Conservation (phyloP, 306 rosid genomes). For the Gillenia trifoliata region DNA sequence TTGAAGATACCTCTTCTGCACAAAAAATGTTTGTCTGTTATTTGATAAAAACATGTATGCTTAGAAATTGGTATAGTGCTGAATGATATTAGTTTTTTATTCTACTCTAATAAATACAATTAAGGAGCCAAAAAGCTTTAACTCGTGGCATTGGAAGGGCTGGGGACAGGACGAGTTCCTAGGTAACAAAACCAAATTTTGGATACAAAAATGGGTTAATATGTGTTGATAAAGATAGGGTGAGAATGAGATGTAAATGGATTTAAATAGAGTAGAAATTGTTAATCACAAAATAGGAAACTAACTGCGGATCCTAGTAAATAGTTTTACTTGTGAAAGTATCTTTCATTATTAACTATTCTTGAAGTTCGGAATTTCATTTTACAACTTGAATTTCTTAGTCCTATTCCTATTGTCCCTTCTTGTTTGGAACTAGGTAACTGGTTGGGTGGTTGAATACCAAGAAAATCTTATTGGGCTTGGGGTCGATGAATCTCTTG, state of each 20-base stretch:
- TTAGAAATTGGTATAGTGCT: neutral
- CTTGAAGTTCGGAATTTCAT: neutral
- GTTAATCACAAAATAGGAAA: neutral
- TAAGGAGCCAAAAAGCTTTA: neutral
- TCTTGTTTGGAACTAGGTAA: conserved; percentile 51
- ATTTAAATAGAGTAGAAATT: neutral
- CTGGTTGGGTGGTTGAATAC: conserved; percentile 98
- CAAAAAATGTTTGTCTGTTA: neutral
- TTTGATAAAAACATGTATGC: neutral
- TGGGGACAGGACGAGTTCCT: neutral
- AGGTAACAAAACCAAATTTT: neutral
- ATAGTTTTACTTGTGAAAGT: neutral
- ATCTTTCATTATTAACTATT: conserved; percentile 7
- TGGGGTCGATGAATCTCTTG: conserved; percentile 89
- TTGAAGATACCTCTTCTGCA: neutral
- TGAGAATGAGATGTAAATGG: neutral
- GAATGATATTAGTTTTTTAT: neutral
- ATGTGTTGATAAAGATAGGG: neutral
- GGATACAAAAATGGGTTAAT: neutral
- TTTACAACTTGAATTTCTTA: conserved; percentile 6
- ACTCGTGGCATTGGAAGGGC: neutral
- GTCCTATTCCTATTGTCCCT: neutral
- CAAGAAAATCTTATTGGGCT: conserved; percentile 88
- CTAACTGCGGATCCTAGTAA: neutral
- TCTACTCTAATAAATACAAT: neutral